Percentiles rank a stretch among this genome's conserved stretches.
phyloP scores from a whole-genome alignment of 192 early-diverging fungal species.

The Phlyctochytrium bullatum region DNA sequence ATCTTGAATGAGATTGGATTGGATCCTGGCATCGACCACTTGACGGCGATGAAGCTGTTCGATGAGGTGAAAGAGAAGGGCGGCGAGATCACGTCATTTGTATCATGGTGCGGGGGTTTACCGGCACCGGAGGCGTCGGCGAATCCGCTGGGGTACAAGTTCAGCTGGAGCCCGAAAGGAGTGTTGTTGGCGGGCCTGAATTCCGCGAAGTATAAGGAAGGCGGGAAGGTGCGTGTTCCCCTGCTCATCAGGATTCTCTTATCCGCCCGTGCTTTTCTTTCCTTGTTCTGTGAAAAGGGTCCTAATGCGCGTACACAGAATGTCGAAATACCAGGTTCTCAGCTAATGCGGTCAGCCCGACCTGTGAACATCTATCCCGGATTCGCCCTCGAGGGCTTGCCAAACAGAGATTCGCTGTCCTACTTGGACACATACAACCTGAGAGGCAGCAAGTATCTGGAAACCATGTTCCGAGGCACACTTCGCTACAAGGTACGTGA shows the following conservation, averaged over 20 bases:
- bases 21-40: conserved; percentile 97
- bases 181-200: conserved; percentile 96
- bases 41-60: conserved; percentile 94
- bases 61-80: conserved; percentile 78
- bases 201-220: conserved; percentile 81
- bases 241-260: neutral
- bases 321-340: conserved; percentile 62
- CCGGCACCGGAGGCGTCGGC: conserved; percentile 87
- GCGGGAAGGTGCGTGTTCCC: conserved; percentile 54
- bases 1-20: conserved; percentile 98
- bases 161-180: conserved; percentile 96
- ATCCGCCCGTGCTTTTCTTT: neutral
- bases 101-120: conserved; percentile 96
- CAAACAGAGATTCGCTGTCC: conserved; percentile 90
- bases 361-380: conserved; percentile 79
- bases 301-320: no score
- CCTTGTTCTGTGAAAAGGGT: no score
- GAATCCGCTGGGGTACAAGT: conserved; percentile 94
- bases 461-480: conserved; percentile 95
- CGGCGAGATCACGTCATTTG: conserved; percentile 69
- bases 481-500: conserved; percentile 70
- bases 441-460: conserved; percentile 62
- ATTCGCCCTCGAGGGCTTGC: conserved; percentile 89
- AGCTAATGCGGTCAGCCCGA: conserved; percentile 70
- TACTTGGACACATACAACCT: conserved; percentile 87